A percentile compares a stretch with the other conserved stretches of the same genome.
phyloP scores from a whole-genome alignment of 768 basidiomycete genomes.

The Phlegmacium glaucopus region DNA sequence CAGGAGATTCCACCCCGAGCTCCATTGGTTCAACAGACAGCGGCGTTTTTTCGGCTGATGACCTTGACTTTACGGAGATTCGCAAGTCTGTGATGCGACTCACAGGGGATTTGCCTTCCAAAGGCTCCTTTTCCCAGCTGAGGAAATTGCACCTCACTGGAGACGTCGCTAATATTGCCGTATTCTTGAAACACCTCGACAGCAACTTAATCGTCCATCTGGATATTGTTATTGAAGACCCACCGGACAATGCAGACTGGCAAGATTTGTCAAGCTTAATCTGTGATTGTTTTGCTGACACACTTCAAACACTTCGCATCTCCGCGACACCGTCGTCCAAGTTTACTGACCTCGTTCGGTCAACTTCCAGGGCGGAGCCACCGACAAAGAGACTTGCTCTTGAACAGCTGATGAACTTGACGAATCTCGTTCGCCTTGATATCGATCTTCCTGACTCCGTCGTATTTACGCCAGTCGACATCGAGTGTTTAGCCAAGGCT shows the following conservation, averaged over 20 bases:
- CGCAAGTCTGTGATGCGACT: constrained; percentile 66
- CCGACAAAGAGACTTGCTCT: constrained; percentile 60
- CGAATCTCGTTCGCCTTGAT: constrained; percentile 58
- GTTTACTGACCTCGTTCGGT: constrained; percentile 78
- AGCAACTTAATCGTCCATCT: constrained; percentile 56
- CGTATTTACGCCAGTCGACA: constrained; percentile 58
- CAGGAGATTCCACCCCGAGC: constrained; percentile 69
- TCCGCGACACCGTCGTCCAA: constrained; percentile 68
- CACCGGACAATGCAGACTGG: constrained; percentile 74
- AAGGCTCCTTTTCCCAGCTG: constrained; percentile 55
- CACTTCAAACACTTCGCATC: constrained; percentile 59
- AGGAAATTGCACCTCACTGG: constrained; percentile 66
- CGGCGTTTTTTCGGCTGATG: constrained; percentile 75
- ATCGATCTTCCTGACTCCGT: constrained; percentile 78
- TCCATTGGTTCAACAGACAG: constrained; percentile 69
- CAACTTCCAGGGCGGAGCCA: constrained; percentile 63
- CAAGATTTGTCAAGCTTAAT: constrained; percentile 63
- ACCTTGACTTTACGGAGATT: constrained; percentile 72
- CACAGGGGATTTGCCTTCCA: constrained; percentile 55
- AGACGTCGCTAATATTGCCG: constrained; percentile 63
- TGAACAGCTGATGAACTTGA: constrained; percentile 51
- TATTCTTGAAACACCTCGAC: constrained; percentile 68
- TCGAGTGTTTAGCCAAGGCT: constrained; percentile 52
- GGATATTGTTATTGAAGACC: constrained; percentile 78
- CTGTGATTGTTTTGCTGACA: constrained; percentile 56